Evolutionary conservation across 352 stramenopile species (phyloP), one percentile per base, ranked within the genome.

Genomic region (Phytophthora nicotianae): DNA sequence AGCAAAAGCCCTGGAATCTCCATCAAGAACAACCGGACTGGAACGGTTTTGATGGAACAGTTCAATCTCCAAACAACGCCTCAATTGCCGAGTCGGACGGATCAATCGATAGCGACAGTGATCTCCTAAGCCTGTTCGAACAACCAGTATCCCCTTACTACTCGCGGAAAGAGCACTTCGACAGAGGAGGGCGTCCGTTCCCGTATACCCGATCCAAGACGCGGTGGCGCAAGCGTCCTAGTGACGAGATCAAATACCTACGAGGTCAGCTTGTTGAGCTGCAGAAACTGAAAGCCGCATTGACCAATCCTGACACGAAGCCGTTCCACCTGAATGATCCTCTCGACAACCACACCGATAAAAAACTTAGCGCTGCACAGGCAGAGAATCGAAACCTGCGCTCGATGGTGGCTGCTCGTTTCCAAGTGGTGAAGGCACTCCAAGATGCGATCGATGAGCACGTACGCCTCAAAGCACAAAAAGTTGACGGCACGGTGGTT

Each of bases 211-310:
- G 58, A 24, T 72, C 51, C 11, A 56, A 68, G 47, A 62, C 49
- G 17, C 64, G 64, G 16, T 71, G 63, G 53, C 65, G 69, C 9
- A 74, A 74, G 37, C 59, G 69, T 7, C 69, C 65, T 13, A 71
- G 72, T 29, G 55, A 77, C 45, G 69, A 77, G 60, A 58, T 77
- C 14, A 63, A 69, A 17, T 77, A 77, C 38, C 49, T 77, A 17
- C 47, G 69, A 16, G 17, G 19, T 14, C 48, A 65, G 17, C 41
- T 74, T 20, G 16, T 21, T 4, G 69, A 74, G 24, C 52, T 77
- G 33, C 38, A 77, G 24, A 42, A 33, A 7, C 3, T 66, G 37
- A 55, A 62, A 20, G 26, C 26, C 42, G 47, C 33, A 35, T 50
- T 71, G 16, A 35, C 9, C 14, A 17, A 56, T 17, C 11, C 33